Evolutionary conservation across 495 filamentous ascomycete genomes (phyloP).

Genomic region (Stereocaulon alpinum): DNA sequence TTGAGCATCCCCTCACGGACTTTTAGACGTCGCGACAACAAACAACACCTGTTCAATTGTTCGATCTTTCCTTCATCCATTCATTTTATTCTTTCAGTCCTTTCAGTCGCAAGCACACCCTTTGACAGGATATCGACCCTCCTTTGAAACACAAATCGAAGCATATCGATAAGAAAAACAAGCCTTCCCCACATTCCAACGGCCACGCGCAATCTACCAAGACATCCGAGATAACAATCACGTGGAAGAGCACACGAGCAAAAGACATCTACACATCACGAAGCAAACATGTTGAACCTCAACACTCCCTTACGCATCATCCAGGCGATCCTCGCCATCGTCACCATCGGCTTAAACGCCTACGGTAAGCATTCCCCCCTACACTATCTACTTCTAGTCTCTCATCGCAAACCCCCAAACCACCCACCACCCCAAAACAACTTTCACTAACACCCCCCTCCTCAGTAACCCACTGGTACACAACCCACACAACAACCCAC

Average conservation of each 20-base stretch:
- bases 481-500: conserved; percentile 28
- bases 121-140: conserved; percentile 5
- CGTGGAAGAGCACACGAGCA: neutral
- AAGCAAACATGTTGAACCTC: conserved; percentile 36
- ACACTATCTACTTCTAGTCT: too few species aligned
- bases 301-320: conserved; percentile 53
- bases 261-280: neutral
- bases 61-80: conserved; percentile 1
- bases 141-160: neutral
- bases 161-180: neutral
- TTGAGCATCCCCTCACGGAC: neutral
- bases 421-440: neutral
- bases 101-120: neutral
- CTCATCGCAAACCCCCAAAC: neutral
- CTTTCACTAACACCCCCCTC: conserved; percentile 6
- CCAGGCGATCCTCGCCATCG: conserved; percentile 55
- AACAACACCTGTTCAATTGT: neutral
- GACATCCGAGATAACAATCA: neutral
- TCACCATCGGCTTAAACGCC: conserved; percentile 59
- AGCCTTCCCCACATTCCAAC: conserved; percentile 10
- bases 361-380: too few species aligned
- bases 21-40: neutral
- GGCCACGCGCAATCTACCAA: neutral
- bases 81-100: neutral
- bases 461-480: conserved; percentile 27